These are phyloP conservation scores for Cucurbita maxima DNA, from an alignment of 306 rosid species.

Conservation along the genomic window DNA sequence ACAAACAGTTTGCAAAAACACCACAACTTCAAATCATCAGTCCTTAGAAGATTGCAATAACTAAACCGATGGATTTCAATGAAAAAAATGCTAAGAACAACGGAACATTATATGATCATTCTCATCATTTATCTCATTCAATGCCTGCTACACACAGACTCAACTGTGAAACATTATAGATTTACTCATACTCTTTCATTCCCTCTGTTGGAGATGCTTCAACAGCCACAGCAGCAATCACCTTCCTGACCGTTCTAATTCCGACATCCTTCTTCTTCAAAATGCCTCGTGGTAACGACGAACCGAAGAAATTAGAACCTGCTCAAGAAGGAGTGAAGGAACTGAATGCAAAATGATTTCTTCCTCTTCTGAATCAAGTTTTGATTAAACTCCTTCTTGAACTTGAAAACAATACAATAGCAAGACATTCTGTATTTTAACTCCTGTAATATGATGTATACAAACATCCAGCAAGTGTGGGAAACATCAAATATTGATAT, in stretches of 20 bases:
- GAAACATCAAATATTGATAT: too few species aligned
- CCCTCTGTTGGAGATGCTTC: constrained; percentile 33
- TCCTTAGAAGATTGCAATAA: not conserved
- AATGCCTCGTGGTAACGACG: constrained; percentile 22
- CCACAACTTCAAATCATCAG: not conserved
- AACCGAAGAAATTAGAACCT: constrained; percentile 42
- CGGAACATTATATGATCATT: too few species aligned
- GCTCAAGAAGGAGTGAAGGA: constrained; percentile 18
- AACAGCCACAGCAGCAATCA: constrained; percentile 37
- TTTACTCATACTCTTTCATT: constrained; percentile 49
- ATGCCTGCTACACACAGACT: too few species aligned
- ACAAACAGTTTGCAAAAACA: constrained; percentile 2
- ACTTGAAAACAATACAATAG: not conserved
- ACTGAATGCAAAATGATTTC: not conserved
- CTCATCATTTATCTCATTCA: too few species aligned
- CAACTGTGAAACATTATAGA: not conserved
- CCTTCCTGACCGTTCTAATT: constrained; percentile 18
- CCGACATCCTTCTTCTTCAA: constrained; percentile 26
- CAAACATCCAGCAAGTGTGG: too few species aligned
- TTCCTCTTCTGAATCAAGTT: not conserved
- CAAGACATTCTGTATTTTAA: too few species aligned
- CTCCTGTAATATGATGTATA: too few species aligned
- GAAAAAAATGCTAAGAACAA: too few species aligned
- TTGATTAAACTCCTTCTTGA: not conserved
- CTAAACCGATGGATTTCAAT: too few species aligned